phyloP scores from a whole-genome alignment of 2,329 filamentous ascomycete genomes.

The Hypomyces rosellus region DNA sequence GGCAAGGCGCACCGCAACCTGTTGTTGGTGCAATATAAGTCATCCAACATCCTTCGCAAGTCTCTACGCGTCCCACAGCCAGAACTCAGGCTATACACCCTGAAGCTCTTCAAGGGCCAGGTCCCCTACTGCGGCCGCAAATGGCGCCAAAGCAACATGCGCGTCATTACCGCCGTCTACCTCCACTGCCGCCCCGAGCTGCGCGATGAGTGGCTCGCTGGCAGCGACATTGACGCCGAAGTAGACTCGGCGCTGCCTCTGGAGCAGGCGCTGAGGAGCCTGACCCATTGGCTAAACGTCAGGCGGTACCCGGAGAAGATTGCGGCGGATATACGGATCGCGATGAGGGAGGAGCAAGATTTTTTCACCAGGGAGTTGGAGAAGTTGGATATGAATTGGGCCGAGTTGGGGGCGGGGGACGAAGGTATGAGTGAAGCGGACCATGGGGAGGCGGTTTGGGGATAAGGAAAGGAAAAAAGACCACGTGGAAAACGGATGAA shows the following conservation, averaged over 20 bases:
- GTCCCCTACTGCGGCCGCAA: conserved; percentile 97
- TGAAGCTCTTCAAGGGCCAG: conserved; percentile 98
- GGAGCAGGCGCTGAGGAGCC: conserved; percentile 79
- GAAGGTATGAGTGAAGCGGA: conserved; percentile 29
- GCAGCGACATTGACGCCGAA: conserved; percentile 85
- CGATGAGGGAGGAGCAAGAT: conserved; percentile 66
- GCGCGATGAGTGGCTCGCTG: conserved; percentile 89
- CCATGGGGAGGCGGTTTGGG: conserved; percentile 24
- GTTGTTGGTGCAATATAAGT: conserved; percentile 92
- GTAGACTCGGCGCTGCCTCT: conserved; percentile 88
- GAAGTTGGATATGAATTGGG: conserved; percentile 55
- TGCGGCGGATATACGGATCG: conserved; percentile 49
- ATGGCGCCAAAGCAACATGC: conserved; percentile 98
- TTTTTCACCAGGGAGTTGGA: conserved; percentile 76
- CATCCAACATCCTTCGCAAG: conserved; percentile 84
- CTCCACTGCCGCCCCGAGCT: conserved; percentile 88
- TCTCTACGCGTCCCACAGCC: conserved; percentile 85
- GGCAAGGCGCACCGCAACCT: conserved; percentile 92
- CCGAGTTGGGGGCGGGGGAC: conserved; percentile 31
- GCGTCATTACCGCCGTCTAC: conserved; percentile 95
- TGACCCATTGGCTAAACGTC: conserved; percentile 94
- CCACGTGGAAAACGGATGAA: background rate
- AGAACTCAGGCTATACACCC: conserved; percentile 81
- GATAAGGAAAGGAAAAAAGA: conserved; percentile 1
- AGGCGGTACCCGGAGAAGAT: conserved; percentile 75